Evolutionary conservation across 768 basidiomycete species (phyloP), one percentile per base, ranked within the genome.

Genomic region (Asterophora parasitica): DNA sequence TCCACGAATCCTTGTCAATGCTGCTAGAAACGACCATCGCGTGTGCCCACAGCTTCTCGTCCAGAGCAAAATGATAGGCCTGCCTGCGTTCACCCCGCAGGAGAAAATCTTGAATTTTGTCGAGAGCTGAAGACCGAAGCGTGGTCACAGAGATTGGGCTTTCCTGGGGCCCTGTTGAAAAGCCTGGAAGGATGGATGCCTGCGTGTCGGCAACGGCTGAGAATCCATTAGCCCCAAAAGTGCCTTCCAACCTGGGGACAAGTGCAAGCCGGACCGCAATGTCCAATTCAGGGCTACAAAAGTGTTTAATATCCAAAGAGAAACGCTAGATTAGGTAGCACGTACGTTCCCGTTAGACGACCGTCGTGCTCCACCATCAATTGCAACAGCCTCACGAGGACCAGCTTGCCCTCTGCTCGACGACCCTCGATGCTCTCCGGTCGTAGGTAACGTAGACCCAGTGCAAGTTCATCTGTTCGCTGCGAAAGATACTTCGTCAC

Each of bases 1-100:
- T 89, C 92, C 92, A 98, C 2, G 89, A 76, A 23, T 96, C 93
- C 56, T 88, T 90, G 64, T 95, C 95, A 43, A 96, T 78, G 46
- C 88, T 86, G 58, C 89, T 94, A 8, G 95, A 83, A 53, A 99
- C 92, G 46, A 98, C 66, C 79, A 98, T 82, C 2, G 96, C 95
- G 65, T 99, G 96, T 0, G 91, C 83, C 94, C 95, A 99, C 34
- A 98, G 65, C 58, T 80, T 86, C 65, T 92, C 80, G 49, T 94
- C 88, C 35, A 91, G 73, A 2, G 96, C 95, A 62, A 82, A 93
- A 49, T 83, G 82, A 61, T 88, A 92, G 1, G 96, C 96, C 53
- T 85, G 81, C 16, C 80, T 81, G 30, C 91, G 85, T 57, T 96
- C 84, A 12, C 95, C 96, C 48, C 81, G 79, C 8, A 93, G 65